Conservation (phyloP, 2,329 filamentous ascomycete genomes). For the Dactylellina drechsleri region DNA sequence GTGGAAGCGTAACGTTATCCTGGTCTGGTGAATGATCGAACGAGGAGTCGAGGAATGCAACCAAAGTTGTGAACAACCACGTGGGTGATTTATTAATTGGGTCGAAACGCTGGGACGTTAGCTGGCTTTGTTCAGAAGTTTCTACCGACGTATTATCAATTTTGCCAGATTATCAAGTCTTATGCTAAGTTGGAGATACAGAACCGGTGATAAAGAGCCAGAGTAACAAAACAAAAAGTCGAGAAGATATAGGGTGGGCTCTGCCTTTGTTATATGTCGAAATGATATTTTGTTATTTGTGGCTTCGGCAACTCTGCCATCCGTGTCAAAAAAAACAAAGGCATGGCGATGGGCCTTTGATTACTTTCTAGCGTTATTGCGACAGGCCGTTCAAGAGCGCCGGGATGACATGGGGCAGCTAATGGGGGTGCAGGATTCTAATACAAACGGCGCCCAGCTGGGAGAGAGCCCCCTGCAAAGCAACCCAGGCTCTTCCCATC, state of each 20-base stretch:
- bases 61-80: background rate
- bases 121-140: too few relatives aligned
- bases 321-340: constrained; percentile 29
- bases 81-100: background rate
- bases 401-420: constrained; percentile 6
- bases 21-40: background rate
- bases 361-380: constrained; percentile 23
- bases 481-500: background rate
- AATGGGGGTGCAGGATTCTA: constrained; percentile 17
- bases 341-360: background rate
- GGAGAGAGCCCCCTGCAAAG: background rate
- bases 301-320: constrained; percentile 46
- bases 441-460: constrained; percentile 1
- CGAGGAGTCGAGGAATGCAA: constrained; percentile 13
- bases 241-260: constrained; percentile 10
- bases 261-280: constrained; percentile 1
- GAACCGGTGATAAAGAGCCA: background rate
- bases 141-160: too few relatives aligned
- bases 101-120: too few relatives aligned
- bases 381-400: constrained; percentile 32
- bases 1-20: background rate
- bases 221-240: background rate
- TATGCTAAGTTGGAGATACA: background rate
- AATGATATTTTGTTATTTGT: too few relatives aligned
- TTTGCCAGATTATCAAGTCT: too few relatives aligned